These are phyloP conservation scores for Penicillium desertorum DNA, from an alignment of 495 filamentous ascomycete genomes.

Conservation along the genomic window DNA sequence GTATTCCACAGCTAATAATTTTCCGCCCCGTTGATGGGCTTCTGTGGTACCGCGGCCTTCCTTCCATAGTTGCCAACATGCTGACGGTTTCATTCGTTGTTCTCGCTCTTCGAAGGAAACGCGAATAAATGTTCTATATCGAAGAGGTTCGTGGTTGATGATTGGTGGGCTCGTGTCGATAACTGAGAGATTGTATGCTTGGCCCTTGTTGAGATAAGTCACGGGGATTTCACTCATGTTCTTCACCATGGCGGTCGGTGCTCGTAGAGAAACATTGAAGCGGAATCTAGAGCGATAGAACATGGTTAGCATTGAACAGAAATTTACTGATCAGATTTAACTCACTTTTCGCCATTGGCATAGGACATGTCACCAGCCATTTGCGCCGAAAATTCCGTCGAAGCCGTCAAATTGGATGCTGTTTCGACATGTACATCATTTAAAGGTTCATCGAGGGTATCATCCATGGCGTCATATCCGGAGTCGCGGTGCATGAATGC, in stretches of 20 bases:
- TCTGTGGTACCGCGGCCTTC: slow-evolving; percentile 86
- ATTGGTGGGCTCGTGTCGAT: slow-evolving; percentile 57
- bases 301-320: slow-evolving; percentile 6
- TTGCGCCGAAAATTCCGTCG: slow-evolving; percentile 29
- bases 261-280: slow-evolving; percentile 85
- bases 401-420: slow-evolving; percentile 27
- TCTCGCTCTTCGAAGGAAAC: slow-evolving; percentile 94
- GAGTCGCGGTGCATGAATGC: slow-evolving; percentile 75
- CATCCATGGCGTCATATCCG: slow-evolving; percentile 74
- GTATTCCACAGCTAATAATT: slow-evolving; percentile 89
- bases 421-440: slow-evolving; percentile 47
- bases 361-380: slow-evolving; percentile 22
- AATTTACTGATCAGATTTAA: not conserved
- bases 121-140: slow-evolving; percentile 83
- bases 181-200: slow-evolving; percentile 80
- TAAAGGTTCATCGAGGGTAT: slow-evolving; percentile 56
- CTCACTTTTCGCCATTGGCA: slow-evolving; percentile 52
- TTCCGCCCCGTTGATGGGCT: slow-evolving; percentile 83
- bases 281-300: slow-evolving; percentile 65
- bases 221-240: slow-evolving; percentile 83
- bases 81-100: slow-evolving; percentile 74
- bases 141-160: slow-evolving; percentile 47
- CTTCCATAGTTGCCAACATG: slow-evolving; percentile 96
- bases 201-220: slow-evolving; percentile 96
- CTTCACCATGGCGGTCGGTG: slow-evolving; percentile 95